Evolutionary conservation across 208 protist genomes (phyloP).

Genomic region (Wallacemonas sp.): DNA sequence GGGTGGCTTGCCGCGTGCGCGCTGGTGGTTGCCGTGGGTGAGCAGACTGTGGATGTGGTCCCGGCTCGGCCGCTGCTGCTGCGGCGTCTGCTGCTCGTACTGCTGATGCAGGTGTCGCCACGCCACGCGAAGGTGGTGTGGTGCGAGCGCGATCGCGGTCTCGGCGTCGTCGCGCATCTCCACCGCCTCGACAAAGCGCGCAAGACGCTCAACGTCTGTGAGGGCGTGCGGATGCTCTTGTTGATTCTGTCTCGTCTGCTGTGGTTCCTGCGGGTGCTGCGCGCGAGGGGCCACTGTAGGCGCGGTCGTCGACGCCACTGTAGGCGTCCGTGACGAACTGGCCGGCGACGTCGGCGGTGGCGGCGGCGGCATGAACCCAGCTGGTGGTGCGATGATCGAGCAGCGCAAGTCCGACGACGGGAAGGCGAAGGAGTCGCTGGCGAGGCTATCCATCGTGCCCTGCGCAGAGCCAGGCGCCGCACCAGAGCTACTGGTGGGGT

Average conservation of each 20-base stretch:
- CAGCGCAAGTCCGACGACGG: conserved; percentile 6
- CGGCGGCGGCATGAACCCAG: conserved; percentile 2
- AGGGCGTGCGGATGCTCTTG: not conserved
- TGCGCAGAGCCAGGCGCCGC: too few species aligned
- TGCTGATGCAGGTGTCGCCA: conserved; percentile 4
- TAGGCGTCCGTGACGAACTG: not conserved
- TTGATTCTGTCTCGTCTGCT: not conserved
- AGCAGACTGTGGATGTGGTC: too few species aligned
- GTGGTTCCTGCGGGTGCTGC: not conserved
- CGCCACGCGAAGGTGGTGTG: not conserved
- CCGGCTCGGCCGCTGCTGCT: not conserved
- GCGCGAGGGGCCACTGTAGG: not conserved
- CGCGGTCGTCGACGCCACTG: not conserved
- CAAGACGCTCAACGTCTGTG: too few species aligned
- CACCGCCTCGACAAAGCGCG: conserved; percentile 1
- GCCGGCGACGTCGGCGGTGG: not conserved
- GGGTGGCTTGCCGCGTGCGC: not conserved
- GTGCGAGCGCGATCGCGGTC: not conserved
- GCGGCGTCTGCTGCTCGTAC: not conserved
- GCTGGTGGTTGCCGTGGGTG: not conserved
- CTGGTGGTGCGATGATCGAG: conserved; percentile 19
- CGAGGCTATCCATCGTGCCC: not conserved
- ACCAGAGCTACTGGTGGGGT: too few species aligned
- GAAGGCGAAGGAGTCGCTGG: not conserved
- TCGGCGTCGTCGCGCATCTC: not conserved